phyloP scores from a whole-genome alignment of 2,329 filamentous ascomycete species.

The Verticillium albo-atrum region DNA sequence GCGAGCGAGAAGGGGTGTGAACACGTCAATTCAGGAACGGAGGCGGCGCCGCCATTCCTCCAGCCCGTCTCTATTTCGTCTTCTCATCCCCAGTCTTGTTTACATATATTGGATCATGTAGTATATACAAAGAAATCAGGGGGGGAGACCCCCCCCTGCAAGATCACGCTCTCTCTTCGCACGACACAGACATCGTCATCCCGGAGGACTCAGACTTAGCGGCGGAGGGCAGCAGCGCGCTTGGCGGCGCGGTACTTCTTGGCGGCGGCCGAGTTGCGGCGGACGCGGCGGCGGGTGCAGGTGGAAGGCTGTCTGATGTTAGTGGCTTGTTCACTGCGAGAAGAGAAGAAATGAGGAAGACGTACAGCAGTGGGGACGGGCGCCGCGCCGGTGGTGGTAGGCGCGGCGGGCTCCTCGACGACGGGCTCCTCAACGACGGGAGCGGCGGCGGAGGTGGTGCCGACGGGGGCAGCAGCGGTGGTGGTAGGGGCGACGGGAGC shows the following conservation, averaged over 20 bases:
- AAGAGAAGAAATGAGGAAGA: neutral
- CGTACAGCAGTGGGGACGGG: neutral
- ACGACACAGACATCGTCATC: neutral
- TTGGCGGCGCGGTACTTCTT: slow-evolving; percentile 1
- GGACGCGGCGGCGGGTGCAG: slow-evolving; percentile 3
- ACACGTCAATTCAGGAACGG: neutral
- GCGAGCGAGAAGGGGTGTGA: neutral
- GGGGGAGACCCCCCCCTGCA: neutral
- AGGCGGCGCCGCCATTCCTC: neutral
- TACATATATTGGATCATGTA: neutral
- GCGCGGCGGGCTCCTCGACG: slow-evolving; percentile 1
- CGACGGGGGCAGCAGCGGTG: slow-evolving; percentile 3
- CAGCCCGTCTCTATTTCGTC: neutral
- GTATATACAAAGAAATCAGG: neutral
- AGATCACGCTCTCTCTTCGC: neutral
- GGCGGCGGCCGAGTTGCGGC: slow-evolving; percentile 1
- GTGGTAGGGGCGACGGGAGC: slow-evolving; percentile 7
- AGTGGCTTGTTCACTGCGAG: no score
- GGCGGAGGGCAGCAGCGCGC: neutral
- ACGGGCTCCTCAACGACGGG: neutral
- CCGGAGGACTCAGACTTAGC: neutral
- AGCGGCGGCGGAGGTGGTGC: slow-evolving; percentile 1
- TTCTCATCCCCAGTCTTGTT: neutral
- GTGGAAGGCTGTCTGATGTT: neutral
- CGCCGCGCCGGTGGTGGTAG: neutral